Base-by-base conservation (phyloP, 495 filamentous ascomycete genomes). In the Penicillium coffeae region DNA sequence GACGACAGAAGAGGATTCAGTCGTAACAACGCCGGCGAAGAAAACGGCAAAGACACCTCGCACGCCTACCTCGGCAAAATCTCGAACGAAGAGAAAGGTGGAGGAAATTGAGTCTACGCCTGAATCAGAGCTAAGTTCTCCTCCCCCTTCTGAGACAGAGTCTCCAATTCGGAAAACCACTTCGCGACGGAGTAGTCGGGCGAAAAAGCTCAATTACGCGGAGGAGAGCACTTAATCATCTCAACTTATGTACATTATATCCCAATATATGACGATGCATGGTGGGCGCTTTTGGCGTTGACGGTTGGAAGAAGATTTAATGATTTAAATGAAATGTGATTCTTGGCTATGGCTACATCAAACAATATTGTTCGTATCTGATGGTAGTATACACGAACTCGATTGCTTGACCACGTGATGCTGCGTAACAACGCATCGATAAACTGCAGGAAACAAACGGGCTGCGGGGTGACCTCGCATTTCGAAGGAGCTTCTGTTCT, bases 121-220 rank as follows among this genome's bases (percentile, higher is more conserved):
- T 7, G 66, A 69, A n/a, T 35, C 52, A 0, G 65, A 69, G 8
- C 7, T 48, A 2, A 54, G 47, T 16, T 21, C 50, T 15, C 22
- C 52, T 2, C 50, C 58, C n/a, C 22, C 52, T 2, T 50, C 58
- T 8, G 45, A 53, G 3, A 14, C 51, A 13, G 52, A 54, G 12
- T 38, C 25, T 10, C n/a, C 52, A 21, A 45, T 16, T 33, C 13
- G 52, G 13, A 47, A 51, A 18, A 48, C 30, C 10, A 40, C 48
- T 35, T 50, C 51, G 27, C 66, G 71, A 43, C 62, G 65, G 8
- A 69, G 66, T 51, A 54, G 48, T 27, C 68, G 70, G 1, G 61
- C 65, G 21, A 75, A 74, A 50, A 70, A 69, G 51, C 60, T 76
- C 12, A 74, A 65, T 27, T 77, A 78, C 53, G 58, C 66, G n/a